Conservation (phyloP, 2,329 filamentous ascomycete species). For the Claviceps maximensis region DNA sequence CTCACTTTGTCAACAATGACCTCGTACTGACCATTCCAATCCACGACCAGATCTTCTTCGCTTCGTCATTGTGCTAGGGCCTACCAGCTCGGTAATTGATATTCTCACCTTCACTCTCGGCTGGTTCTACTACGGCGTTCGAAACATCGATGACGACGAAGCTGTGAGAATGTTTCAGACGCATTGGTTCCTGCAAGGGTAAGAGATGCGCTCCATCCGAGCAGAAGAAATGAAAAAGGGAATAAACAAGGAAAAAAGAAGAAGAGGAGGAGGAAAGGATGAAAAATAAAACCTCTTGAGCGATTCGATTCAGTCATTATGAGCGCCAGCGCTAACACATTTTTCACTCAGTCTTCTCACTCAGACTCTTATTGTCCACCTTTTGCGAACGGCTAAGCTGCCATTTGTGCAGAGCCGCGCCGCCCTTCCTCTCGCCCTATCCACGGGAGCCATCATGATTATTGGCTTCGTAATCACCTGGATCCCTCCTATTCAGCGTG, state of each 20-base stretch:
- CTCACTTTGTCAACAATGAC: neutral
- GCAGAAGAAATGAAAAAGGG: neutral
- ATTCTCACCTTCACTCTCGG: constrained; percentile 12
- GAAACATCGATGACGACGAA: constrained; percentile 4
- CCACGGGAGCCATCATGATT: constrained; percentile 13
- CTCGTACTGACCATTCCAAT: neutral
- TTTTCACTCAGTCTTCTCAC: constrained; percentile 11
- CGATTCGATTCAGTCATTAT: neutral
- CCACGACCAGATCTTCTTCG: constrained; percentile 15
- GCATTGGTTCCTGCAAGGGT: constrained; percentile 17
- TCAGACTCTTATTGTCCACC: constrained; percentile 17
- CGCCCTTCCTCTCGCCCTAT: constrained; percentile 11
- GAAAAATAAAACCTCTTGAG: too few species aligned
- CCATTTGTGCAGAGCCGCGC: constrained; percentile 15
- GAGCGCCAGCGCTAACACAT: neutral
- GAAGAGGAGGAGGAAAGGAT: too few species aligned
- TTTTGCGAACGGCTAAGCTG: constrained; percentile 15
- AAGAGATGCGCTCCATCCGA: neutral
- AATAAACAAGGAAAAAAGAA: neutral
- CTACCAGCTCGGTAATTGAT: constrained; percentile 17
- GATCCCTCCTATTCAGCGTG: constrained; percentile 12
- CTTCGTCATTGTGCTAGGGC: constrained; percentile 15
- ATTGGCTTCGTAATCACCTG: constrained; percentile 15
- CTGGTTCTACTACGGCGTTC: constrained; percentile 14
- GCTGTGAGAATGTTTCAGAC: constrained; percentile 12